Evolutionary conservation across 73 alveolate genomes (phyloP).

Genomic region (Uronychia binucleata): DNA sequence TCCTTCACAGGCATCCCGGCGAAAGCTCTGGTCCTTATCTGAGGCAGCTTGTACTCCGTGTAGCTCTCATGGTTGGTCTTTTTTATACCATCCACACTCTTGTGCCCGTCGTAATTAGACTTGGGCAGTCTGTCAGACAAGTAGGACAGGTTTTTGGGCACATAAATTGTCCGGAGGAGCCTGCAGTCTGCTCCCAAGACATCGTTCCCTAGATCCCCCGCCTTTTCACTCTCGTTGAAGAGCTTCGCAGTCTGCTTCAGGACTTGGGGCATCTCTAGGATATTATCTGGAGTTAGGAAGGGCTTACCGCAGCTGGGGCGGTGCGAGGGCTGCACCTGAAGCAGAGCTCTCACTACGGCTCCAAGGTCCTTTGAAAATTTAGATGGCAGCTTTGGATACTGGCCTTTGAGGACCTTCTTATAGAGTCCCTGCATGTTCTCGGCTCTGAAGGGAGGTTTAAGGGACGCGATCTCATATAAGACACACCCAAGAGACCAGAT

Average conservation of each 20-base stretch:
- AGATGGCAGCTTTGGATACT: conserved; percentile 65
- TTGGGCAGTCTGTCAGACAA: conserved; percentile 66
- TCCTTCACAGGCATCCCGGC: background rate
- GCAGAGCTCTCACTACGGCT: conserved; percentile 48
- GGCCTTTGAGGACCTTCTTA: conserved; percentile 83
- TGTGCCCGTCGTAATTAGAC: conserved; percentile 51
- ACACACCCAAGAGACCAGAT: conserved; percentile 90
- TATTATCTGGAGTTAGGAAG: background rate
- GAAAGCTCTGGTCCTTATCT: background rate
- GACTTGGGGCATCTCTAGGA: background rate
- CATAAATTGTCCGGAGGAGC: conserved; percentile 56
- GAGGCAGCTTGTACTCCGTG: background rate
- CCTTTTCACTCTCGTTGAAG: background rate
- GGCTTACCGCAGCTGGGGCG: background rate
- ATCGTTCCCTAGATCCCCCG: background rate
- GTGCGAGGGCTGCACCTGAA: conserved; percentile 66
- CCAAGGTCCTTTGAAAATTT: conserved; percentile 67
- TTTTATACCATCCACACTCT: background rate
- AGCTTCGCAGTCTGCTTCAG: background rate
- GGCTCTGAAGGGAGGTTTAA: conserved; percentile 81
- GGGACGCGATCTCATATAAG: conserved; percentile 76
- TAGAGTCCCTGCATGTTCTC: conserved; percentile 77
- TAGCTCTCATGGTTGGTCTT: background rate
- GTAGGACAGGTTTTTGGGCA: conserved; percentile 55
- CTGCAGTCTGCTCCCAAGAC: conserved; percentile 17